Evolutionary conservation across 495 filamentous ascomycete genomes (phyloP).

Genomic region (Margaritispora aquatica): DNA sequence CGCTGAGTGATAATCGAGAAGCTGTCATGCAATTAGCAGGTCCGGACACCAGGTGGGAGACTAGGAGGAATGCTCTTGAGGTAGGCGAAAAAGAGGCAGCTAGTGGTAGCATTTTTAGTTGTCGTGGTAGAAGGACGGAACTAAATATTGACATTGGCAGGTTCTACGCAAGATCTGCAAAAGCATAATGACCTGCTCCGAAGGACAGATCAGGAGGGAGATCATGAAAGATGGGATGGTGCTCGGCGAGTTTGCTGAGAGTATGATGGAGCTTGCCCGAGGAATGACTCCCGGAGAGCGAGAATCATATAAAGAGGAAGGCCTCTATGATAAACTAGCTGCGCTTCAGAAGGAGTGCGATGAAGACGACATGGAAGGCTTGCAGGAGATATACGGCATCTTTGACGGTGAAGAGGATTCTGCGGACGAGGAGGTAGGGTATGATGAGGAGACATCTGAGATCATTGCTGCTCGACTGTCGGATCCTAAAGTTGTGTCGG

Average conservation of each 20-base stretch:
- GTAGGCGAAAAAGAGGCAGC: neutral
- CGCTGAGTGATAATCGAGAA: neutral
- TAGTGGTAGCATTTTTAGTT: neutral
- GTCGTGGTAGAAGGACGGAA: neutral
- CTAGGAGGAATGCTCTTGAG: slow-evolving; percentile 14
- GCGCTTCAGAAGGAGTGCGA: slow-evolving; percentile 9
- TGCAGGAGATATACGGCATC: slow-evolving; percentile 4
- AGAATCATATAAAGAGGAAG: slow-evolving; percentile 11
- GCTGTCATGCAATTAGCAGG: slow-evolving; percentile 6
- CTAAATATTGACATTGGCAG: neutral
- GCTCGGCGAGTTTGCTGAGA: slow-evolving; percentile 7
- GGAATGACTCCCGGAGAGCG: slow-evolving; percentile 7
- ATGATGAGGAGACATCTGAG: neutral
- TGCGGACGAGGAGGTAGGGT: neutral
- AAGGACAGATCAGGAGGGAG: slow-evolving; percentile 6
- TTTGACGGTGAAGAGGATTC: slow-evolving; percentile 8
- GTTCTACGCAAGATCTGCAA: slow-evolving; percentile 9
- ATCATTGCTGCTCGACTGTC: neutral
- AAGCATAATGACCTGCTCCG: slow-evolving; percentile 10
- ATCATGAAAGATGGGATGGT: slow-evolving; percentile 10
- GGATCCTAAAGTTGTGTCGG: neutral
- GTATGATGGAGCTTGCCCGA: slow-evolving; percentile 4
- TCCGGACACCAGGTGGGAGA: slow-evolving; percentile 9
- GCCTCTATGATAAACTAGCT: slow-evolving; percentile 14
- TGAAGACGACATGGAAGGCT: slow-evolving; percentile 9